Evolutionary conservation across 2,329 filamentous ascomycete genomes (phyloP).

Genomic region (Penicillium sp.): DNA sequence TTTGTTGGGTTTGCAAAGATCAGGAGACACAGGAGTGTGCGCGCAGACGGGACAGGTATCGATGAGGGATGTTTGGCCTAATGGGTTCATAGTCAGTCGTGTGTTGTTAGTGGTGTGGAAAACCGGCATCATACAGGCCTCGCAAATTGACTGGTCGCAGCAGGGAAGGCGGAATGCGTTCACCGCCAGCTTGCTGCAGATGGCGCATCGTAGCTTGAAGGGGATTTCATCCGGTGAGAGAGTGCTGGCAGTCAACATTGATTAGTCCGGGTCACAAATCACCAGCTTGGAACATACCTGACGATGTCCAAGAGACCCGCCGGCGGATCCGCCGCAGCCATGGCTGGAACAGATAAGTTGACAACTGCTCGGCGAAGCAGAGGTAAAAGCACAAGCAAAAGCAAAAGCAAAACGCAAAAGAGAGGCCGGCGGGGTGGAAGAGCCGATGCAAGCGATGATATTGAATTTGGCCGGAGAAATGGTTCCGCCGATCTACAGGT

Average conservation of each 20-base stretch:
- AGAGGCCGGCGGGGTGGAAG: background rate
- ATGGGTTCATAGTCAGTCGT: background rate
- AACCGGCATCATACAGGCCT: constrained; percentile 64
- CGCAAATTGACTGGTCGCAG: constrained; percentile 93
- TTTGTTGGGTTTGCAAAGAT: constrained; percentile 86
- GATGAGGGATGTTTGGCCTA: constrained; percentile 73
- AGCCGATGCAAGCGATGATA: background rate
- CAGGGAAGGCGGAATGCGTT: constrained; percentile 91
- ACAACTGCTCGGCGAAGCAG: background rate
- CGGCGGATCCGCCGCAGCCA: constrained; percentile 42
- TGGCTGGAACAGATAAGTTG: constrained; percentile 17
- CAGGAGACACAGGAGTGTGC: constrained; percentile 80
- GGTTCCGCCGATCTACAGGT: constrained; percentile 16
- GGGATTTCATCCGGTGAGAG: constrained; percentile 81
- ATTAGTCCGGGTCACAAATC: background rate
- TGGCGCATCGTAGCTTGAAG: constrained; percentile 92
- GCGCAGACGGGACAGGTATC: constrained; percentile 89
- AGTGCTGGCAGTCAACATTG: constrained; percentile 52
- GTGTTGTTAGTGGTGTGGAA: background rate
- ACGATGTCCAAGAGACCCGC: constrained; percentile 45
- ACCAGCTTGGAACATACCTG: constrained; percentile 28
- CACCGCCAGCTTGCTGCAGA: constrained; percentile 84
- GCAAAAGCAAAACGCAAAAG: background rate
- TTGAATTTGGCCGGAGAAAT: constrained; percentile 21
- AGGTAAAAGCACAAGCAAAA: background rate